Percentiles rank a stretch among this genome's conserved stretches.
Conservation (phyloP, 371 early-diverging fungal species). For the Rozella allomycis region DNA sequence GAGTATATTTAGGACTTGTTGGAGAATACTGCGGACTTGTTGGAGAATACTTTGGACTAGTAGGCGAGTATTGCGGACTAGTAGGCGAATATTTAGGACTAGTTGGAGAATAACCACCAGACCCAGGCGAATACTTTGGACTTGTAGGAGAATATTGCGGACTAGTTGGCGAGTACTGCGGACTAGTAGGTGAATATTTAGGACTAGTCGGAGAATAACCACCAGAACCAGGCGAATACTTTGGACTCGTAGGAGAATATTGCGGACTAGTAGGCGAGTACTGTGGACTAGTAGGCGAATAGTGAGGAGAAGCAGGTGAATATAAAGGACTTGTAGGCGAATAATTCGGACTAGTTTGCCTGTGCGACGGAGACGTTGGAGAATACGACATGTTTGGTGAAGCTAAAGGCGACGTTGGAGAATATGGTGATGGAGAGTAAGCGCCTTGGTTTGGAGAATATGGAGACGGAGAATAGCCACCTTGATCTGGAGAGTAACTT, state of each 20-base stretch:
- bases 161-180: constrained; percentile 37
- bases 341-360: constrained; percentile 7
- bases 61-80: constrained; percentile 14
- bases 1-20: constrained; percentile 5
- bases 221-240: constrained; percentile 6
- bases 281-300: constrained; percentile 5
- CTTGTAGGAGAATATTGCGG: constrained; percentile 23
- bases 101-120: constrained; percentile 52
- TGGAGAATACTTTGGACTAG: constrained; percentile 8
- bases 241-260: constrained; percentile 49
- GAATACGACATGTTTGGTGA: no score
- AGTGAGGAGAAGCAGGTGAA: constrained; percentile 6
- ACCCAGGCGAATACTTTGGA: constrained; percentile 38
- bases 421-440: constrained; percentile 11
- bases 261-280: constrained; percentile 9
- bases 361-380: constrained; percentile 17
- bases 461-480: constrained; percentile 16
- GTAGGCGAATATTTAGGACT: constrained; percentile 12
- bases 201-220: constrained; percentile 53
- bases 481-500: constrained; percentile 14
- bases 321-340: constrained; percentile 8
- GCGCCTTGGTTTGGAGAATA: constrained; percentile 8
- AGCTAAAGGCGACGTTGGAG: constrained; percentile 4
- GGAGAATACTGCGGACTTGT: constrained; percentile 7
- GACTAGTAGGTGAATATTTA: constrained; percentile 44